Base-by-base conservation (phyloP, 2,329 filamentous ascomycete genomes). In the Trichoderma atroviride region DNA sequence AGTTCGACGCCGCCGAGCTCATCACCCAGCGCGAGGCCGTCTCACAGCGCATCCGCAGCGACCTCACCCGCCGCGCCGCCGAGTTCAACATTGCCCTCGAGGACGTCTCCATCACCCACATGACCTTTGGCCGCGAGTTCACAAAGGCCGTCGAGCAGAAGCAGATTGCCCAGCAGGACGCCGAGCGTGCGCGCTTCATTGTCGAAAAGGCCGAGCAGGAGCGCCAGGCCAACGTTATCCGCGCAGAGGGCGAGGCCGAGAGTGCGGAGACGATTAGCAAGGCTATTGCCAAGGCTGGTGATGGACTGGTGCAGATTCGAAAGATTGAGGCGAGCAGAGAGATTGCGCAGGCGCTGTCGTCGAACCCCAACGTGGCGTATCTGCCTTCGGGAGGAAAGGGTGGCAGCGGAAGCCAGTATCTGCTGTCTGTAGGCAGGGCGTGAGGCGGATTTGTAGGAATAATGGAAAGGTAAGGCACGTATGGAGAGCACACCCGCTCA, bases 31-130 rank as follows among this genome's bases (percentile, higher is more conserved):
- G 96, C 81, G 96, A 99, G 85, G 93, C 95, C 73, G 96, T 99
- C 76, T 95, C 91, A 73, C 91, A 97, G 82, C 92, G 94, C 77
- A 99, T 99, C 86, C 94, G 93, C 71, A 87, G 88, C 75, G 96
- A 99, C 80, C 89, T 99, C 61, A 91, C 96, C 79, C 94, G 92
- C 84, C 94, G 96, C 77, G 96, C 96, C 59, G 85, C 91, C 77
- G 96, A 99, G 82, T 99, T 99, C 89, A 97, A 99, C 87, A 99
- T 99, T 79, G 93, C 94, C 33, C 92, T 99, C 66, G 96, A 99
- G 83, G 96, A 99, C 79, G 96, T 99, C 71, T 97, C 93, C 79
- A 99, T 99, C 82, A 99, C 96, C 71, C 96, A 99, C 87, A 99
- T 99, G 96, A 99, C 96, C 65, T 99, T 99, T 80, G 96, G 96